Evolutionary conservation across 768 basidiomycete genomes (phyloP), one percentile per base, ranked within the genome.

Genomic region (Russula abietina): DNA sequence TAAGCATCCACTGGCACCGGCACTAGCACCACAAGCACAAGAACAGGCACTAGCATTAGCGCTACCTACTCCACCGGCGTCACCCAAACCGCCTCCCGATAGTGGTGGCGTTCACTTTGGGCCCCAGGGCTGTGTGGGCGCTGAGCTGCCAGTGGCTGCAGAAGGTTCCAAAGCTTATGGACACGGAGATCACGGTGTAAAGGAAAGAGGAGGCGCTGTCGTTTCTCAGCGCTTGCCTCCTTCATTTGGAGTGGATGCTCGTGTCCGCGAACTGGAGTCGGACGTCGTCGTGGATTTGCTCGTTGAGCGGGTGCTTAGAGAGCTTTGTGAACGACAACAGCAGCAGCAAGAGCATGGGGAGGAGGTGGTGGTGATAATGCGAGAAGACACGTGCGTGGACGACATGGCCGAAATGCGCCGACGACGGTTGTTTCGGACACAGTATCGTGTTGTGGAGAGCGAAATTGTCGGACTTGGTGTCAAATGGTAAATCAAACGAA

Each of bases 371-470:
- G n/a, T n/a, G n/a, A n/a, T n/a, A n/a, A n/a, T n/a, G n/a, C n/a
- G n/a, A n/a, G n/a, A 43, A 43, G 41, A 10, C 11, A 38, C 16
- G 41, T 9, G 17, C 24, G 74, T 82, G 74, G 77, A 82, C 61
- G 77, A 70, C 22, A 71, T 72, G 12, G 79, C 79, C 33, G 82
- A 82, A 61, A 72, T 64, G 33, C 73, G 75, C 62, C 73, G 83
- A 50, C 73, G 75, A 70, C 71, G 73, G 6, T 71, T 83, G 36
- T 83, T 96, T 70, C 80, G 92, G 72, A 96, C 94, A 2, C 76
- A 83, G 70, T 96, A 93, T 71, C 81, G 84, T 62, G 89, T 89
- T 30, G 92, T 97, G 2, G 90, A 90, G 74, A 91, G 86, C 74
- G 91, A 93, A 68, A 84, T 91, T 24, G 75, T 88, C 43, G 91